Evolutionary conservation across 441 rosid species (phyloP), one percentile per base, ranked within the genome.

Genomic region (Raphanus hybrid): DNA sequence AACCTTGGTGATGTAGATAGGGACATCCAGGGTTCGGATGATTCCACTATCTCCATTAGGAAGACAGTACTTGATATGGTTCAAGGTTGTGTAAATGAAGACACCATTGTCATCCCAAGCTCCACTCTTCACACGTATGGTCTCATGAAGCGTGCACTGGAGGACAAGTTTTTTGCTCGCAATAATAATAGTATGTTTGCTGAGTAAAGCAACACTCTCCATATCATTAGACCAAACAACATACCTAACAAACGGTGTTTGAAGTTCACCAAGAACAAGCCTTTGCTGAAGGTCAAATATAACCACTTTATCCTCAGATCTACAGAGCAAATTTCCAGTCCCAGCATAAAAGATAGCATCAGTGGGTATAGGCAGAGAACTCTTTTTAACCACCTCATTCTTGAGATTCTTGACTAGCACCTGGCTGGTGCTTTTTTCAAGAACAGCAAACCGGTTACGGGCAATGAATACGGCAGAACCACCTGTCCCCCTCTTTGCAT

Each of bases 61-160:
- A 14, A 91, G 91, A 80, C 97, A 91, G 70, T 91, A 93, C 81
- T 93, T 29, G 32, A 29, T 29, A 29, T 29, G 32, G 0, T 29
- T 29, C 67, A 91, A 32, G 1, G 98, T 92, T 11, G 94, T 88
- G 74, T 89, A 92, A 26, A 91, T 92, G 77, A 92, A 91, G 48
- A 89, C 92, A 78, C 93, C 93, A 77, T 90, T 89, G 16, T 92
- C 98, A 65, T 91, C 96, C 98, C 97, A 92, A 12, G 94, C 93
- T 79, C 96, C 98, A 73, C 98, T 90, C 66, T 92, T 91, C 68
- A 92, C 94, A 61, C 93, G 91, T 32, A 89, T 88, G 32, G 93
- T 90, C 84, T 91, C 97, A 73, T 91, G 93, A 82, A 93, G 91
- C 18, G 92, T 88, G 84, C 92, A 89, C 58, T 87, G 88, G 67